A percentile compares a stretch with the other conserved stretches of the same genome.
Evolutionary conservation across 2,329 filamentous ascomycete genomes (phyloP).

Genomic region (Monosporascus ibericus): DNA sequence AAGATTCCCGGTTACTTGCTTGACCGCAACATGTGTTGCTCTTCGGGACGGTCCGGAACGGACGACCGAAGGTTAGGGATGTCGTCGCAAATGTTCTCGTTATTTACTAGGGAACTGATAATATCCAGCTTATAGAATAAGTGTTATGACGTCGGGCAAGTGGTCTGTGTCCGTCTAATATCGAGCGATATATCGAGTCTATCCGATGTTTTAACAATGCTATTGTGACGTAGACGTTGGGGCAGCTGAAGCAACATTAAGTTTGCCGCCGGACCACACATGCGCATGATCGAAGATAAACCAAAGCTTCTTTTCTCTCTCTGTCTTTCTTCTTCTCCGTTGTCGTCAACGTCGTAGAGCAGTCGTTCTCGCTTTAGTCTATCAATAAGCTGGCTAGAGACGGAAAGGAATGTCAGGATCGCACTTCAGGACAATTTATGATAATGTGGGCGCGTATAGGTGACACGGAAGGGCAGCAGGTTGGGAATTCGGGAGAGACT

Average conservation of each 20-base stretch:
- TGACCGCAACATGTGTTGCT: neutral
- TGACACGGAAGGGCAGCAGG: neutral
- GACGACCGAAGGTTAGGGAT: neutral
- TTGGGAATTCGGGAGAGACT: neutral
- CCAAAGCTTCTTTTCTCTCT: neutral
- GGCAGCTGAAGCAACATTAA: constrained; percentile 3
- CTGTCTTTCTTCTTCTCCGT: neutral
- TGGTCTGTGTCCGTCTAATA: constrained; percentile 17
- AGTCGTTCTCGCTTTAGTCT: neutral
- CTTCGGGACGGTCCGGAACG: neutral
- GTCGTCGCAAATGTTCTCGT: neutral
- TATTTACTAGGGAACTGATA: neutral
- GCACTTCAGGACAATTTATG: neutral
- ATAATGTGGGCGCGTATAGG: neutral
- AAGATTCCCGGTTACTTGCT: neutral
- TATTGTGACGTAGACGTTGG: constrained; percentile 11
- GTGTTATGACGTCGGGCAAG: constrained; percentile 16
- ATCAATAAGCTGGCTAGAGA: neutral
- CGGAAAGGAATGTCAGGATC: neutral
- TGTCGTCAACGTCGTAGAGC: neutral
- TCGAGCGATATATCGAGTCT: constrained; percentile 16
- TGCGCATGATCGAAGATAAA: neutral
- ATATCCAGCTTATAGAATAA: neutral
- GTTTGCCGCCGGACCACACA: neutral
- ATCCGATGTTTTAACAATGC: constrained; percentile 21